Conservation (phyloP, 129 eudicot species). For the Scalesia atractyloides region DNA sequence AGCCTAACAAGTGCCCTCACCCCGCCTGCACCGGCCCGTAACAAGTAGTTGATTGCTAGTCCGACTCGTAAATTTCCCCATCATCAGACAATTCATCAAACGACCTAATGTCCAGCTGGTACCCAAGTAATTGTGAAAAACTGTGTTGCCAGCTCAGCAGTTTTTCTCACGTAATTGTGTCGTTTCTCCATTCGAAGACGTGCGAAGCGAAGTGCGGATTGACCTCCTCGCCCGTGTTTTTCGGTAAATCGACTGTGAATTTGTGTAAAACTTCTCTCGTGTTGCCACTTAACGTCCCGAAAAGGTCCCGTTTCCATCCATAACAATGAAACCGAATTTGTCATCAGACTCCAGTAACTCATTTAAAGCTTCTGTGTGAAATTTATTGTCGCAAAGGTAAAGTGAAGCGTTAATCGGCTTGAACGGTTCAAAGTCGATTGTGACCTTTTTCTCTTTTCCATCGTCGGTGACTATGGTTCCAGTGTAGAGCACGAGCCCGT, state of each 20-base stretch:
- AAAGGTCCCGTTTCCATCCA: conserved; percentile 50
- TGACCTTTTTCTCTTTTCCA: conserved; percentile 44
- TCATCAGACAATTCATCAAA: conserved; percentile 47
- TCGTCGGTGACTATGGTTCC: conserved; percentile 44
- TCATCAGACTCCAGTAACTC: conserved; percentile 40
- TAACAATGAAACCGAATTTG: conserved; percentile 42
- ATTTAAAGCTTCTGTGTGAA: conserved; percentile 41
- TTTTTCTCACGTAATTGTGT: conserved; percentile 42
- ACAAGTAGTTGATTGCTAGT: conserved; percentile 38
- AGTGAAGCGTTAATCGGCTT: conserved; percentile 46
- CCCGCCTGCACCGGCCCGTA: conserved; percentile 34
- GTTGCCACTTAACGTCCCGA: conserved; percentile 45
- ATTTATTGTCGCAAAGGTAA: conserved; percentile 44
- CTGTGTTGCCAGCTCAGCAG: conserved; percentile 43
- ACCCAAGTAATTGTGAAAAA: conserved; percentile 36
- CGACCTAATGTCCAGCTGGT: conserved; percentile 44
- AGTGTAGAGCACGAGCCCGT: conserved; percentile 43
- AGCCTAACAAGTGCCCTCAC: conserved; percentile 28
- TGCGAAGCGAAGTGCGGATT: conserved; percentile 43
- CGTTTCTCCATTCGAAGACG: conserved; percentile 51
- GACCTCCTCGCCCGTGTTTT: conserved; percentile 48
- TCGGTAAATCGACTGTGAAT: conserved; percentile 44
- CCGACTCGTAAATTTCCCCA: conserved; percentile 36
- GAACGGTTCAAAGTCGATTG: conserved; percentile 43
- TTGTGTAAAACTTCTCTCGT: conserved; percentile 41